These are phyloP conservation scores for Rusavskia elegans DNA, from an alignment of 495 filamentous ascomycete genomes.

Conservation along the genomic window DNA sequence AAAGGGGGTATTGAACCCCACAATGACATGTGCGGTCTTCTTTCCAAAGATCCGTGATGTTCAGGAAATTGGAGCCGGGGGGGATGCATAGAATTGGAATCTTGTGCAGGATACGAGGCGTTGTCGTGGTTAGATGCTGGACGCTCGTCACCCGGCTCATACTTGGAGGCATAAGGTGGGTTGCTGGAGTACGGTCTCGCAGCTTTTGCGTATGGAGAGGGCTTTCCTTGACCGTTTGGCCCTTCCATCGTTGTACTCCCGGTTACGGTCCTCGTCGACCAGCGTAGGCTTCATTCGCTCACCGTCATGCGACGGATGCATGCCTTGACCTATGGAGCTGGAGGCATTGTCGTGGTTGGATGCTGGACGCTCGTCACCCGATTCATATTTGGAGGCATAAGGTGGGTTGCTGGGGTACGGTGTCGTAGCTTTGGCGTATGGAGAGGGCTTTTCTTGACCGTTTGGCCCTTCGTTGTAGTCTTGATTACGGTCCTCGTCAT, in stretches of 20 bases:
- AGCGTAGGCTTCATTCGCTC: constrained; percentile 12
- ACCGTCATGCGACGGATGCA: constrained; percentile 11
- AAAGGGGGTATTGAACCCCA: no score
- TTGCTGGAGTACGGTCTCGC: constrained; percentile 15
- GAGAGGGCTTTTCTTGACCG: constrained; percentile 5
- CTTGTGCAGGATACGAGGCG: constrained; percentile 7
- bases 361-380: constrained; percentile 7
- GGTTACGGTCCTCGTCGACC: constrained; percentile 15
- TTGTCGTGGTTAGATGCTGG: constrained; percentile 12
- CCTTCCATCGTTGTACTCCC: constrained; percentile 6
- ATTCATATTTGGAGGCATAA: constrained; percentile 11
- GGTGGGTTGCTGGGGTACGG: constrained; percentile 17
- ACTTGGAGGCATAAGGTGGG: constrained; percentile 13
- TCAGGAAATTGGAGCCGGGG: no score
- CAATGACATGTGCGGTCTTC: no score
- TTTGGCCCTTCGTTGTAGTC: constrained; percentile 8
- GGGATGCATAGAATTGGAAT: constrained; percentile 28
- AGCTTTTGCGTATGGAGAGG: constrained; percentile 11
- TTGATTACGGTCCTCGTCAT: constrained; percentile 15
- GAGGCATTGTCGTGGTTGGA: constrained; percentile 13
- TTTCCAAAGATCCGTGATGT: no score
- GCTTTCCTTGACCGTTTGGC: constrained; percentile 7
- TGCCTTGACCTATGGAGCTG: no score
- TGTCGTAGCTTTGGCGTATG: constrained; percentile 10
- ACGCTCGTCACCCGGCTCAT: constrained; percentile 10